Base-by-base conservation (phyloP, 768 basidiomycete genomes). In the Pleurotus sapidus region DNA sequence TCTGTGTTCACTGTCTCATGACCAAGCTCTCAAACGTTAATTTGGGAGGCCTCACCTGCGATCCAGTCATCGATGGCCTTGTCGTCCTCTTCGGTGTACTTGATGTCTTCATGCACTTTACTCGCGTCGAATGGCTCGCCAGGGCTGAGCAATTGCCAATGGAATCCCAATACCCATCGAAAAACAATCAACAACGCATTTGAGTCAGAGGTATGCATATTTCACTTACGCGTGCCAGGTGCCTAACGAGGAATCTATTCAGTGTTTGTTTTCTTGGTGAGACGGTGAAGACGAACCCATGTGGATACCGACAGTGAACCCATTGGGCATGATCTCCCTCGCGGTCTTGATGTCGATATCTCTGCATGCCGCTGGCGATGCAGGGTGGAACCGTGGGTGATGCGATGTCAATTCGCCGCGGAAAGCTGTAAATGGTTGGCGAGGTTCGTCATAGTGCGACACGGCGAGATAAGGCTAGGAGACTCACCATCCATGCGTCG, bases 301-400 rank as follows among this genome's bases (percentile, higher is more conserved):
- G 65, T 89, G 87, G 61, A 88, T 84, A 25, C 85, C 87, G 57
- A 84, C 83, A 18, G 85, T 86, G 66, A 87, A 79, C 2, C 75
- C 77, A 61, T 85, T 71, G 14, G 87, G 86, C 43, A 82, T 64
- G 53, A 88, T 64, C 60, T 82, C 74, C 71, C 84, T 84, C 11
- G 87, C 86, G 7, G 86, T 88, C 69, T 75, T 71, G 72, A 88
- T 82, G 66, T 88, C 87, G 58, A 88, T 85, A 65, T 89, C 87
- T 55, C 68, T 68, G 60, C 66, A 65, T 30, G 82, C 85, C 5
- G 86, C 86, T 11, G 82, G 76, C 4, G 85, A 87, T 3, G 78
- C 80, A 0, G 87, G 86, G 72, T 87, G 83, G 84, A 89, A 88
- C 69, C 74, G 87, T 20, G 87, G 87, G 70, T 88, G 87, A 66